Percentiles rank a stretch among this genome's conserved stretches.
phyloP scores from a whole-genome alignment of 2,329 filamentous ascomycete species.

The Sarocladium strictum region DNA sequence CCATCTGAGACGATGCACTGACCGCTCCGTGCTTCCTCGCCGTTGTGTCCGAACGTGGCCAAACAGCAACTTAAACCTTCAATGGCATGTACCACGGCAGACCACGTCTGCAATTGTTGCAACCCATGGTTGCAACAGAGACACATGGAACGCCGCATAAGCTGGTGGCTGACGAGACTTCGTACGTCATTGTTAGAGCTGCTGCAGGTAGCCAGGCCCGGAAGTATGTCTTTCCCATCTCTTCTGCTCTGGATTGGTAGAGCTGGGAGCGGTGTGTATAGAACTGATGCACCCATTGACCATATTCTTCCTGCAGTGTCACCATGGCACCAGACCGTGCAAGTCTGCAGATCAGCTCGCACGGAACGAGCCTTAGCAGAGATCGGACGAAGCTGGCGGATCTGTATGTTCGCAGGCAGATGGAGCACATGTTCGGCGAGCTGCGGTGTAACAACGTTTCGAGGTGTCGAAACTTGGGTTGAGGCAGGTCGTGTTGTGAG shows the following conservation, averaged over 20 bases:
- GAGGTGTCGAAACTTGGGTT: not conserved
- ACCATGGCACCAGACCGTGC: not conserved
- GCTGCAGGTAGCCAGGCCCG: not conserved
- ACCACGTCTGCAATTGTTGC: not conserved
- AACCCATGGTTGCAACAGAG: not conserved
- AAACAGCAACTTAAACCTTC: not conserved
- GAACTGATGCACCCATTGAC: too few relatives aligned
- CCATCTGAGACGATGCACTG: not conserved
- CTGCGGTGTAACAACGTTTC: conserved; percentile 1
- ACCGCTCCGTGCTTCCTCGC: not conserved
- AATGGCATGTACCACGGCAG: not conserved
- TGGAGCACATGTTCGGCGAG: not conserved
- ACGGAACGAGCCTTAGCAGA: not conserved
- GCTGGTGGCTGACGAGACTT: not conserved
- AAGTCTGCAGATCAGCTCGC: not conserved
- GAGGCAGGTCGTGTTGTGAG: not conserved
- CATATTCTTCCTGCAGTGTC: not conserved
- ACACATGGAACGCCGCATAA: not conserved
- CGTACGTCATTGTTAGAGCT: not conserved
- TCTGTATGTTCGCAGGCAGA: not conserved
- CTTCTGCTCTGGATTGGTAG: too few relatives aligned
- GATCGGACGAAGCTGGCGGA: not conserved
- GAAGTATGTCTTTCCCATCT: not conserved
- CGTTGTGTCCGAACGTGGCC: not conserved
- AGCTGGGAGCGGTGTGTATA: too few relatives aligned